Conservation (phyloP, 2,329 filamentous ascomycete species). For the Eurotiales sp. region DNA sequence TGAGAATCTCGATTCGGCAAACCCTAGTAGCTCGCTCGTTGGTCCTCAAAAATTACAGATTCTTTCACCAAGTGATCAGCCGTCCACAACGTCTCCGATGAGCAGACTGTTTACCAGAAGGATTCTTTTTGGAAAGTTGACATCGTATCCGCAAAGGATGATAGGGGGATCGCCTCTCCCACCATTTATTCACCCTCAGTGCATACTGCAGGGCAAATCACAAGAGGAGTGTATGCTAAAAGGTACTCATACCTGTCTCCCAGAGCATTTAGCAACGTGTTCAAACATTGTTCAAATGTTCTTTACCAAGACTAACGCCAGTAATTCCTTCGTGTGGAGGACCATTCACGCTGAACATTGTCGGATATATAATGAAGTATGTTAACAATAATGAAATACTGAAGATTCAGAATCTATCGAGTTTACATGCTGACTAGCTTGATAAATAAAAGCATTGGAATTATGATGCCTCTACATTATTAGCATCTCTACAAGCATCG, state of each 20-base stretch:
- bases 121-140: slow-evolving; percentile 5
- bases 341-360: slow-evolving; percentile 4
- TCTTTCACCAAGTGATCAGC: not conserved
- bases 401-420: too few species aligned
- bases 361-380: slow-evolving; percentile 6
- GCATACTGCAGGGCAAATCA: slow-evolving; percentile 1
- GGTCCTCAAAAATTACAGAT: not conserved
- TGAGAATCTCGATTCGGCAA: not conserved
- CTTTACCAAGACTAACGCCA: not conserved
- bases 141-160: slow-evolving; percentile 3
- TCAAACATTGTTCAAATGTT: slow-evolving; percentile 10
- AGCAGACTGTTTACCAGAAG: not conserved
- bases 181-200: slow-evolving; percentile 8
- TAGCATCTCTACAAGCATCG: slow-evolving; percentile 5
- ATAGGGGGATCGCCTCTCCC: slow-evolving; percentile 1
- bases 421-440: not conserved
- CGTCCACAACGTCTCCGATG: not conserved
- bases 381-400: not conserved
- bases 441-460: not conserved
- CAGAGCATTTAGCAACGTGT: slow-evolving; percentile 7
- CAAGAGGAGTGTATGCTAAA: not conserved
- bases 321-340: slow-evolving; percentile 1
- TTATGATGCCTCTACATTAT: slow-evolving; percentile 2
- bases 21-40: not conserved
- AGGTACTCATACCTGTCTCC: slow-evolving; percentile 6